These are phyloP conservation scores for Xylaria sp. DNA, from an alignment of 495 filamentous ascomycete genomes.

Conservation along the genomic window DNA sequence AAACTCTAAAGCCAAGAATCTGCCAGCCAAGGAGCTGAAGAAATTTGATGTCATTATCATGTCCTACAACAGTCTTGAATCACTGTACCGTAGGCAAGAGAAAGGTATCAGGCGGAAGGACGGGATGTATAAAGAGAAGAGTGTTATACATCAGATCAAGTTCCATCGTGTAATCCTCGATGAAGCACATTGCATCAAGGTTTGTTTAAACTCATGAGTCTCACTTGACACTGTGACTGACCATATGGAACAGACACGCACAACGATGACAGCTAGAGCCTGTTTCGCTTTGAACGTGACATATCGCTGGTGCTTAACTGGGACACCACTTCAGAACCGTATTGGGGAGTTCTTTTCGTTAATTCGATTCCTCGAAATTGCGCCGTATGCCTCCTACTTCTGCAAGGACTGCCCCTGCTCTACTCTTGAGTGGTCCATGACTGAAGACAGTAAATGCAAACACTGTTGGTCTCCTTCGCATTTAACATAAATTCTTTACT, in stretches of 20 bases:
- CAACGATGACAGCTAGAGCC: constrained; percentile 88
- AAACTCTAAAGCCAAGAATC: constrained; percentile 78
- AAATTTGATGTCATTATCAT: constrained; percentile 94
- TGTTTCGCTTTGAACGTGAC: constrained; percentile 87
- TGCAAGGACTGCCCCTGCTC: constrained; percentile 85
- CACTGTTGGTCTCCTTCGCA: constrained; percentile 56
- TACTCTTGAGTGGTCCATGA: constrained; percentile 81
- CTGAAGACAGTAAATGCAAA: constrained; percentile 69
- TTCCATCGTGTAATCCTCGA: constrained; percentile 95
- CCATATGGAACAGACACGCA: constrained; percentile 58
- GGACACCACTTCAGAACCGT: constrained; percentile 93
- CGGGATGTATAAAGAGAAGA: constrained; percentile 74
- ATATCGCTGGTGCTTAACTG: constrained; percentile 94
- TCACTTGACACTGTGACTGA: constrained; percentile 32
- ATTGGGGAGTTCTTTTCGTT: constrained; percentile 98
- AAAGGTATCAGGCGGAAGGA: constrained; percentile 87
- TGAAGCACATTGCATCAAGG: constrained; percentile 96
- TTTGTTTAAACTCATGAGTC: constrained; percentile 32
- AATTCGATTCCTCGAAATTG: constrained; percentile 84
- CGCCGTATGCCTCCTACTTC: constrained; percentile 90
- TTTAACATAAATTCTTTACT: constrained; percentile 25
- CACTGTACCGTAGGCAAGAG: constrained; percentile 87
- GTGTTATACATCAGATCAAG: constrained; percentile 81
- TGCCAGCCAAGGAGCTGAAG: constrained; percentile 74
- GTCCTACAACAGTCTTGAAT: constrained; percentile 93